Conservation (phyloP, 179 eudicot genomes). For the Heliamphora pulchella region DNA sequence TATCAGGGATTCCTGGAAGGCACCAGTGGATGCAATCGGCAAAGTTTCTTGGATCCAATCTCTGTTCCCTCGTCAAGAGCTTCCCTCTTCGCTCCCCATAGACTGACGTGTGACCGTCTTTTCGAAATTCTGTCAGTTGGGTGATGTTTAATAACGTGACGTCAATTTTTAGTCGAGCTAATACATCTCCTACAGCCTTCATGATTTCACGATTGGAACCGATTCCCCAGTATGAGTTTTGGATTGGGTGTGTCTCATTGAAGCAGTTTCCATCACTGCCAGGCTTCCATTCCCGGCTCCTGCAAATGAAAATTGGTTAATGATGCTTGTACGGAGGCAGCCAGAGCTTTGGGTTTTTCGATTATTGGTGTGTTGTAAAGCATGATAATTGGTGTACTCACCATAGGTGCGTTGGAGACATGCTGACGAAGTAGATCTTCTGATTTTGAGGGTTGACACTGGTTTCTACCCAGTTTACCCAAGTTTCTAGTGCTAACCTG, state of each 20-base stretch:
- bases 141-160: slow-evolving; percentile 71
- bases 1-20: slow-evolving; percentile 93
- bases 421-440: slow-evolving; percentile 73
- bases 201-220: slow-evolving; percentile 73
- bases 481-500: slow-evolving; percentile 69
- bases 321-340: not conserved
- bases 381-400: slow-evolving; percentile 22
- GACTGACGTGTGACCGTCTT: slow-evolving; percentile 85
- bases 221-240: slow-evolving; percentile 68
- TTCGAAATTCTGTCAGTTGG: slow-evolving; percentile 77
- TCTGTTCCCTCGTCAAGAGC: slow-evolving; percentile 71
- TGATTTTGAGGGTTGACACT: slow-evolving; percentile 58
- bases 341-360: not conserved
- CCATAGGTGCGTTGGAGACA: slow-evolving; percentile 98
- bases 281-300: slow-evolving; percentile 91
- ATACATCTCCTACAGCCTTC: slow-evolving; percentile 51
- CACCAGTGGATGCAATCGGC: slow-evolving; percentile 99
- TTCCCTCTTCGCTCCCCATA: slow-evolving; percentile 83
- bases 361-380: not conserved
- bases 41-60: slow-evolving; percentile 61
- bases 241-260: slow-evolving; percentile 58
- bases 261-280: slow-evolving; percentile 84
- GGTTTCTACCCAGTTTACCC: slow-evolving; percentile 85
- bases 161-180: slow-evolving; percentile 36
- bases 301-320: slow-evolving; percentile 11